Evolutionary conservation across 2,329 filamentous ascomycete species (phyloP).

Genomic region (Exophiala sp.): DNA sequence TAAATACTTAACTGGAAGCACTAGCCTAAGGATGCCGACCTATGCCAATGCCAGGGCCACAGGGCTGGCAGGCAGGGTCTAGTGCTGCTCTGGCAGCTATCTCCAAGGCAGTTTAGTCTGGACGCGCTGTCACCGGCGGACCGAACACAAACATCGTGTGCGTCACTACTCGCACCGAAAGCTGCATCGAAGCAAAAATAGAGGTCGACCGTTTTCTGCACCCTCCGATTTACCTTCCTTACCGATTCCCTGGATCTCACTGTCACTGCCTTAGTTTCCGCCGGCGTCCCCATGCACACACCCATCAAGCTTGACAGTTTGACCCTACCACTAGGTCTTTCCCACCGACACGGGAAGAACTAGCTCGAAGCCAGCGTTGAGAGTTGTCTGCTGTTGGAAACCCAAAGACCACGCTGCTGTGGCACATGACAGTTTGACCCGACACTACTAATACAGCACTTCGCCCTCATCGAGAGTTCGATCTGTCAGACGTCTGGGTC

Average conservation of each 20-base stretch:
- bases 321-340: too few relatives aligned
- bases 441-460: not conserved
- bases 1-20: slow-evolving; percentile 1
- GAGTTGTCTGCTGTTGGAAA: not conserved
- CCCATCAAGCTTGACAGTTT: too few relatives aligned
- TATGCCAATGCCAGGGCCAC: not conserved
- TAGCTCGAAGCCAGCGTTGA: too few relatives aligned
- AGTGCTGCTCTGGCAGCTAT: not conserved
- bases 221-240: too few relatives aligned
- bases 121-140: not conserved
- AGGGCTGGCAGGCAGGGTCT: not conserved
- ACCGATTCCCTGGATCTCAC: too few relatives aligned
- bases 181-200: not conserved
- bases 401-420: not conserved
- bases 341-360: too few relatives aligned
- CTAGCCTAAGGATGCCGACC: slow-evolving; percentile 1
- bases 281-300: too few relatives aligned
- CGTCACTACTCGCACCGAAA: not conserved
- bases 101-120: not conserved
- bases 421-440: not conserved
- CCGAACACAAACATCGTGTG: not conserved
- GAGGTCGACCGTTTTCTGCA: too few relatives aligned
- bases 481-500: not conserved
- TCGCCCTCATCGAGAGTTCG: not conserved
- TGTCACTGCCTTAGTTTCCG: too few relatives aligned